Evolutionary conservation across 2,329 filamentous ascomycete species (phyloP), one percentile per base, ranked within the genome.

Genomic region (Cladorrhinum sp.): DNA sequence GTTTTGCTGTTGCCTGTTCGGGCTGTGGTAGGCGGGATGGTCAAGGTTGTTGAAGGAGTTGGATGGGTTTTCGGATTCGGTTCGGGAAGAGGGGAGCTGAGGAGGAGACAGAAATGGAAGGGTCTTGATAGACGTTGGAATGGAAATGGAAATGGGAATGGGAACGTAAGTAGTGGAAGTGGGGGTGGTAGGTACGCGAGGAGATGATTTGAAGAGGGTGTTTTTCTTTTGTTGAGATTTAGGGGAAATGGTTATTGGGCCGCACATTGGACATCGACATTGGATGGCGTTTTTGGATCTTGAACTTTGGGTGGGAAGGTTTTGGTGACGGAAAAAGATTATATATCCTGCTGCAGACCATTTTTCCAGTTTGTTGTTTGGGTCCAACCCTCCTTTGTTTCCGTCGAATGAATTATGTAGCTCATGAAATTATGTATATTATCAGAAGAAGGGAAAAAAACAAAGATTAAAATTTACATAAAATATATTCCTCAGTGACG

Each of bases 1-100:
- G 51, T 76, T 0, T 55, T 75, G 7, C 68, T 79, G 20, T 67
- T 81, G n/a, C 80, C 81, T 0, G 70, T 82, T 26, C 75, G 75
- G 20, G 71, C 75, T 0, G 59, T 75, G 2, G 51, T 79, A 9
- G 71, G 73, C 30, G 54, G 21, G 14, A 54, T 42, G 7, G 55
- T 39, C 18, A 57, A 33, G 30, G 14, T 54, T 26, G 12, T 55
- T 49, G 36, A 57, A 49, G 54, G 39, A 23, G 23, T 49, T 57
- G 54, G 54, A 21, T 26, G 39, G 39, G 23, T 24, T 57, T 26
- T 42, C 49, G 54, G 54, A 8, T 57, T 46, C 26, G 39, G 54
- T 39, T 26, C 24, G 23, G 24, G 21, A 28, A 3, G 36, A 18
- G 39, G 6, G 20, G 33, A 28, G 18, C 23, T n/a, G 39, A 49